A percentile compares a stretch with the other conserved stretches of the same genome.
These are phyloP conservation scores for Selaginella moellendorffii DNA, from an alignment of 75 land plant genomes.

Conservation along the genomic window DNA sequence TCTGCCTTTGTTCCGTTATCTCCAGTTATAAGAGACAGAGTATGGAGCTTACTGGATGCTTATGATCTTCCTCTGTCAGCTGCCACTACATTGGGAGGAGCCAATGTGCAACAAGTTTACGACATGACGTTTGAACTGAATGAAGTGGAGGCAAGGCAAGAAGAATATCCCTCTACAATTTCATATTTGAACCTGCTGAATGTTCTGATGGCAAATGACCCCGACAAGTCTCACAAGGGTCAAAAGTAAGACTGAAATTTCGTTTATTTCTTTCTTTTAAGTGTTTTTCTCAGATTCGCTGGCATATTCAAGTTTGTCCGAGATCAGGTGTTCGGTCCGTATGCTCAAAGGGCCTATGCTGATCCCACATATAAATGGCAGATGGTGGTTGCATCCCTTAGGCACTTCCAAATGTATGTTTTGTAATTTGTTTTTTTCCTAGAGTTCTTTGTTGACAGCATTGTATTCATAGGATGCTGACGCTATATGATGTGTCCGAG, in stretches of 20 bases:
- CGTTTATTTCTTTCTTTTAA: not conserved
- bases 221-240: slow-evolving; percentile 61
- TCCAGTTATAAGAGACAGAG: slow-evolving; percentile 51
- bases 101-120: slow-evolving; percentile 52
- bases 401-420: slow-evolving; percentile 78
- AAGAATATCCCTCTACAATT: slow-evolving; percentile 91
- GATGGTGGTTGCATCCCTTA: slow-evolving; percentile 75
- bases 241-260: slow-evolving; percentile 39
- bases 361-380: slow-evolving; percentile 88
- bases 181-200: slow-evolving; percentile 83
- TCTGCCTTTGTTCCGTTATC: slow-evolving; percentile 59
- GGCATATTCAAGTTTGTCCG: slow-evolving; percentile 85
- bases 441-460: not conserved
- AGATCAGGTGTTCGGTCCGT: slow-evolving; percentile 91
- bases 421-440: not conserved
- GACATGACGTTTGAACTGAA: slow-evolving; percentile 95
- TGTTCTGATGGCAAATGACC: slow-evolving; percentile 66
- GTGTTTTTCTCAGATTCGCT: slow-evolving; percentile 33
- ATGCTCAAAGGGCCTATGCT: slow-evolving; percentile 84
- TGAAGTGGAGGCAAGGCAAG: slow-evolving; percentile 89
- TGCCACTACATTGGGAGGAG: slow-evolving; percentile 27
- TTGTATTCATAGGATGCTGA: slow-evolving; percentile 51
- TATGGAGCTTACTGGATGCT: slow-evolving; percentile 83
- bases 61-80: slow-evolving; percentile 93
- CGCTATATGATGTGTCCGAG: slow-evolving; percentile 57